These are phyloP conservation scores for Chytridium lagenaria DNA, from an alignment of 371 early-diverging fungal genomes.

Conservation along the genomic window DNA sequence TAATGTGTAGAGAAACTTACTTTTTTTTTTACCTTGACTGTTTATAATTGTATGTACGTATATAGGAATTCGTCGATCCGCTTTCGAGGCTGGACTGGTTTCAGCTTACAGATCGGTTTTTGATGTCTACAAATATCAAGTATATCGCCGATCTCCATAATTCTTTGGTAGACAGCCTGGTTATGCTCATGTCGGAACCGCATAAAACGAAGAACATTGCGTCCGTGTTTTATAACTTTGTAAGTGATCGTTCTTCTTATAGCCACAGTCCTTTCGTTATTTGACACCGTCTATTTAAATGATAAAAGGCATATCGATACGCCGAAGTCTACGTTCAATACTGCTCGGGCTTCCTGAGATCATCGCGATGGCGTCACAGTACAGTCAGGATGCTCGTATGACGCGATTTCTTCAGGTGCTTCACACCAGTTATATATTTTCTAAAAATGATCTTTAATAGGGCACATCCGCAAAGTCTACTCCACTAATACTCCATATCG, in stretches of 20 bases:
- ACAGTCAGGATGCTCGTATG: slow-evolving; percentile 27
- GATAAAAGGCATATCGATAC: slow-evolving; percentile 30
- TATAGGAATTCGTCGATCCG: slow-evolving; percentile 38
- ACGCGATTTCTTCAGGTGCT: slow-evolving; percentile 28
- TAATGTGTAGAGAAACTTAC: too few relatives aligned
- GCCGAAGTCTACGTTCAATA: slow-evolving; percentile 31
- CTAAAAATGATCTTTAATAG: slow-evolving; percentile 2
- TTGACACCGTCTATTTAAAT: not conserved
- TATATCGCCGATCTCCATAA: slow-evolving; percentile 29
- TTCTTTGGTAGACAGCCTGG: not conserved
- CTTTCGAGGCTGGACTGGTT: slow-evolving; percentile 29
- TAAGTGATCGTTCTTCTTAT: not conserved
- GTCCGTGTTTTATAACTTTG: not conserved
- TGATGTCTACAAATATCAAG: slow-evolving; percentile 35
- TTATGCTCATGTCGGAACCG: not conserved
- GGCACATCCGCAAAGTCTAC: slow-evolving; percentile 19
- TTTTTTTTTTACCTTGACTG: not conserved
- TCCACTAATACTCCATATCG: slow-evolving; percentile 34
- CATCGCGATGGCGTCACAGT: slow-evolving; percentile 30
- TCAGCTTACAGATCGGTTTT: slow-evolving; percentile 27
- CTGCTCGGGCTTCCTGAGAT: slow-evolving; percentile 25
- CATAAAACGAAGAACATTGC: slow-evolving; percentile 1
- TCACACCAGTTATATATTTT: not conserved
- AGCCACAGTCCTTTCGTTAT: not conserved
- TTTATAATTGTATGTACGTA: slow-evolving; percentile 20